These are phyloP conservation scores for Entoloma clypeatum DNA, from an alignment of 1,284 basidiomycete genomes.

Conservation along the genomic window DNA sequence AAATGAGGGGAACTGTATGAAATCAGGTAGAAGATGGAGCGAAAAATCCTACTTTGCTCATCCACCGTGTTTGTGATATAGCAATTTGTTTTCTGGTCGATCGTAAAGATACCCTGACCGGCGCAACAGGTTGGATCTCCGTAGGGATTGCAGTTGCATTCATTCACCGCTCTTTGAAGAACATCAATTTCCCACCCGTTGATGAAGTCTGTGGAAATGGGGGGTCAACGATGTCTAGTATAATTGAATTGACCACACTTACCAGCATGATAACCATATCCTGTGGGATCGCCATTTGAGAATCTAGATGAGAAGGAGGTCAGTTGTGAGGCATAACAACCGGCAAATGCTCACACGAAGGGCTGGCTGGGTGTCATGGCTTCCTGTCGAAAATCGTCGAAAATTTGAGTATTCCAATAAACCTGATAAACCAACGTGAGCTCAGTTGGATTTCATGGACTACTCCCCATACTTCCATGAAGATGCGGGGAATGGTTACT, in stretches of 20 bases:
- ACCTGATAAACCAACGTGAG: no score
- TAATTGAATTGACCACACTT: slow-evolving; percentile 12
- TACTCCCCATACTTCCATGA: slow-evolving; percentile 35
- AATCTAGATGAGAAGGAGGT: slow-evolving; percentile 25
- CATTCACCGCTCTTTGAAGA: slow-evolving; percentile 42
- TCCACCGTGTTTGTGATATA: slow-evolving; percentile 38
- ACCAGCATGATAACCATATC: slow-evolving; percentile 50
- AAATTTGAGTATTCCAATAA: slow-evolving; percentile 37
- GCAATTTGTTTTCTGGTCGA: slow-evolving; percentile 35
- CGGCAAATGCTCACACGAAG: slow-evolving; percentile 35
- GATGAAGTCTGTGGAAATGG: slow-evolving; percentile 38
- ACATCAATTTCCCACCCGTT: slow-evolving; percentile 48
- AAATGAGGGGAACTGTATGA: background rate
- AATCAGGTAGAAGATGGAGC: background rate
- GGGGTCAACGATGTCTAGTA: slow-evolving; percentile 2
- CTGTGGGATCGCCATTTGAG: slow-evolving; percentile 43
- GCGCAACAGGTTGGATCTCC: slow-evolving; percentile 41
- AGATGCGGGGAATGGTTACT: slow-evolving; percentile 37
- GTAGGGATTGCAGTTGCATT: slow-evolving; percentile 41
- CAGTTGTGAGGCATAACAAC: slow-evolving; percentile 1
- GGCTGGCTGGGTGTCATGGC: slow-evolving; percentile 41
- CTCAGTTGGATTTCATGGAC: no score
- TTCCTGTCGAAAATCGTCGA: slow-evolving; percentile 31
- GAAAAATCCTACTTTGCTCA: slow-evolving; percentile 34
- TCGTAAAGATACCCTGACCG: slow-evolving; percentile 36